Conservation (phyloP, 257 asterid genomes). For the Solanum chilense region DNA sequence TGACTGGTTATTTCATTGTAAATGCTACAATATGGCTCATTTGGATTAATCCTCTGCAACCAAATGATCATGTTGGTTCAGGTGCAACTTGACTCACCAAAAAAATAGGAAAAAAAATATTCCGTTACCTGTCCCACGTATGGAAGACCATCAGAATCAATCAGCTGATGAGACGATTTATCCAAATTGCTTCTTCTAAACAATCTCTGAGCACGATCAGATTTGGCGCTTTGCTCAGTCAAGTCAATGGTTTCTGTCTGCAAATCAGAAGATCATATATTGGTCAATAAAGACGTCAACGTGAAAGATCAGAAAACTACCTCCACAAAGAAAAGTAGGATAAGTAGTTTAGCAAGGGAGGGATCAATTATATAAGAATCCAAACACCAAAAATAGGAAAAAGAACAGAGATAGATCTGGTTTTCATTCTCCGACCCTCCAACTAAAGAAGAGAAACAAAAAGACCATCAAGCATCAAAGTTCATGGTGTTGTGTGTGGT, state of each 20-base stretch:
- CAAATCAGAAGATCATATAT: conserved; percentile 12
- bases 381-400: neutral
- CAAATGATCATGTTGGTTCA: neutral
- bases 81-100: neutral
- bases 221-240: conserved; percentile 37
- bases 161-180: conserved; percentile 38
- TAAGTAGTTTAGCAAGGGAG: neutral
- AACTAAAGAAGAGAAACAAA: neutral
- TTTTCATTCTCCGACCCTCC: neutral
- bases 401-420: neutral
- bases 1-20: conserved; percentile 40
- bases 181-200: conserved; percentile 72
- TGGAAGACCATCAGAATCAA: conserved; percentile 96
- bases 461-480: neutral
- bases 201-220: conserved; percentile 36
- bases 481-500: neutral
- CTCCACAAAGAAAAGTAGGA: neutral
- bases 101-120: neutral
- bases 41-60: conserved; percentile 61
- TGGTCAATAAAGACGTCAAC: neutral
- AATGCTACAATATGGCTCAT: conserved; percentile 62
- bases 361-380: neutral
- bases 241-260: conserved; percentile 94
- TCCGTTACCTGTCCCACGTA: conserved; percentile 81
- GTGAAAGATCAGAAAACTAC: neutral